Conservation (phyloP, 768 basidiomycete genomes). For the Tricholoma hemisulphureum region DNA sequence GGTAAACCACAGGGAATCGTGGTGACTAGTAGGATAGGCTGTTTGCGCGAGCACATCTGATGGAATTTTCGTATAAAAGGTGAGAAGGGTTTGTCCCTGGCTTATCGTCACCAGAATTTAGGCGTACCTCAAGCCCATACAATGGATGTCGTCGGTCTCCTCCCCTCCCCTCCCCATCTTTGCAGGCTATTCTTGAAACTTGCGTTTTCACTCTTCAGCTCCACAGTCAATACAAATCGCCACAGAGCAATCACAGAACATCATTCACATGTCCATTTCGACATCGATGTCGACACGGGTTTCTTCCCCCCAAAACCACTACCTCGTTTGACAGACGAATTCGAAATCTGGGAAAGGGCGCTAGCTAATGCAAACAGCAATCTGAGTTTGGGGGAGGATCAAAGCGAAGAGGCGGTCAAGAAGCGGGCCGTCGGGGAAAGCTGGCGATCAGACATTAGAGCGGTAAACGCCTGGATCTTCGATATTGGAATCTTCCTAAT, state of each 20-base stretch:
- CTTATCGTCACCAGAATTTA: background rate
- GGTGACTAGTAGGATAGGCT: constrained; percentile 6
- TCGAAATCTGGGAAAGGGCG: constrained; percentile 69
- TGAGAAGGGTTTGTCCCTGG: background rate
- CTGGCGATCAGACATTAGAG: constrained; percentile 66
- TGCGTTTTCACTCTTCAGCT: constrained; percentile 45
- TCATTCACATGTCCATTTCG: constrained; percentile 47
- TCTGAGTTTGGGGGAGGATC: constrained; percentile 59
- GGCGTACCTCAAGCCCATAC: background rate
- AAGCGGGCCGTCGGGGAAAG: constrained; percentile 55
- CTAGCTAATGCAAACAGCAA: constrained; percentile 51
- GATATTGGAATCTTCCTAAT: constrained; percentile 9
- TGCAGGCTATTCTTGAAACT: constrained; percentile 48
- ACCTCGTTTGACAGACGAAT: constrained; percentile 51
- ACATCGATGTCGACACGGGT: constrained; percentile 64
- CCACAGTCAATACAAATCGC: constrained; percentile 35
- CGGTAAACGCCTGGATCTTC: constrained; percentile 45
- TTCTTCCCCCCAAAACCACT: constrained; percentile 78
- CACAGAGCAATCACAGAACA: constrained; percentile 31
- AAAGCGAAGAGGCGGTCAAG: constrained; percentile 42
- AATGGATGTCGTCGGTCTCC: constrained; percentile 44
- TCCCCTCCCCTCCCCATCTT: constrained; percentile 55
- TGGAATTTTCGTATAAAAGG: constrained; percentile 7
- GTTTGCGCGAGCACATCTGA: constrained; percentile 18
- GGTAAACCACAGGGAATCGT: constrained; percentile 13